Evolutionary conservation across 495 filamentous ascomycete genomes (phyloP), one percentile per base, ranked within the genome.

Genomic region (Trichoderma erinaceum): DNA sequence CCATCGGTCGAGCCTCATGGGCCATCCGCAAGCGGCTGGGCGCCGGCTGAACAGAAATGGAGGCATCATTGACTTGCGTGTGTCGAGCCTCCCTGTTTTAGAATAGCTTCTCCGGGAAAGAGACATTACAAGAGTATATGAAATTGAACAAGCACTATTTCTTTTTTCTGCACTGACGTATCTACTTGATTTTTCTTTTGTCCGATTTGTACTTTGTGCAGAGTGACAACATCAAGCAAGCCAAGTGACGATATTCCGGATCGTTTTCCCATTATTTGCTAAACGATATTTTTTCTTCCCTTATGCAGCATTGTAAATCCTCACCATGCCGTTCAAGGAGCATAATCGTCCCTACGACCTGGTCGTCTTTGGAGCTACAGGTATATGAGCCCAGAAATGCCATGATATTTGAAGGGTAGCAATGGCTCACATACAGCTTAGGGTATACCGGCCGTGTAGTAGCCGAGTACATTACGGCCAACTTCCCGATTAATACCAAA

Each of bases 401-500:
- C 7, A 61, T 25, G 66, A 4, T 3, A 18, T 10, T 43, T 58
- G 16, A 35, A 12, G 32, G 16, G 11, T 41, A 11, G 46, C 35
- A 48, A 63, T 48, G 67, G 35, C 25, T 66, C 67, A 67, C 21
- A 41, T 41, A 5, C 43, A 63, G 65, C 15, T 86, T 86, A 71
- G 94, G 94, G 25, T 97, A 96, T 78, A 98, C 94, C 0, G 94
- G 94, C 13, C 88, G 87, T 71, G 79, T 90, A 35, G 88, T 86
- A 44, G 90, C 88, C 52, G 88, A 97, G 75, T 84, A 95, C 74
- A 91, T 97, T 69, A 82, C 89, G 50, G 84, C 84, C 48, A 77
- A 86, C 67, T 83, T 91, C 2, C 92, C 94, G 1, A 94, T 91
- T 10, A 80, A 90, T 74, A 75, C 97, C 29, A 93, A 87, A 80